These are phyloP conservation scores for Solanum paucissectum DNA, from an alignment of 257 asterid genomes.

Conservation along the genomic window DNA sequence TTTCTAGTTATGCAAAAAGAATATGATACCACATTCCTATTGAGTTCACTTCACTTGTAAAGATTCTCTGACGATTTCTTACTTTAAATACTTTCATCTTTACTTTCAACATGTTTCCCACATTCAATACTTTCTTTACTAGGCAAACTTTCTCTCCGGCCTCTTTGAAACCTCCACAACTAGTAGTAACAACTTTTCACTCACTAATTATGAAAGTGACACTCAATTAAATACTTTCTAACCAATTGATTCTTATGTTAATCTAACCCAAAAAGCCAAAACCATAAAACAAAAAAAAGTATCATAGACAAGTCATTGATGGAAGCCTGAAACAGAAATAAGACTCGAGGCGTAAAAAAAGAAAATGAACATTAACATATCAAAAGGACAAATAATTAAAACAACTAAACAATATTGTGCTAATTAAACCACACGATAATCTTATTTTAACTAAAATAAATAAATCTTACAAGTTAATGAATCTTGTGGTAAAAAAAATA, in stretches of 20 bases:
- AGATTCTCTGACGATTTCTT: conserved; percentile 6
- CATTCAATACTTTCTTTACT: conserved; percentile 1
- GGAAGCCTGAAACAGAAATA: background rate
- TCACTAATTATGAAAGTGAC: background rate
- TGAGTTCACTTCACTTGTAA: background rate
- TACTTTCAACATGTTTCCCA: background rate
- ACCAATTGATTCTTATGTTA: background rate
- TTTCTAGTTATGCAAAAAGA: background rate
- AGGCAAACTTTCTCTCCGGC: background rate
- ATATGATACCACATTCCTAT: conserved; percentile 4
- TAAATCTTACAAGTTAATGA: background rate
- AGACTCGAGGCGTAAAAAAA: background rate
- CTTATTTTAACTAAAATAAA: too few species aligned
- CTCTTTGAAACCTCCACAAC: background rate
- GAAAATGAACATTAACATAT: background rate
- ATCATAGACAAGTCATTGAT: background rate
- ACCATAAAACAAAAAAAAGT: background rate
- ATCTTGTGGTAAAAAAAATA: background rate
- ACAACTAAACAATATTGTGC: too few species aligned
- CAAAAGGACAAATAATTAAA: background rate
- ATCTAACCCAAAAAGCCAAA: background rate
- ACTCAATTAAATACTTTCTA: background rate
- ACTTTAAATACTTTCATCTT: background rate
- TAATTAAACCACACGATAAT: too few species aligned
- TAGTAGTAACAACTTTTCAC: background rate